Conservation (phyloP, 2,329 filamentous ascomycete genomes). For the Botryosphaeria dothidea region DNA sequence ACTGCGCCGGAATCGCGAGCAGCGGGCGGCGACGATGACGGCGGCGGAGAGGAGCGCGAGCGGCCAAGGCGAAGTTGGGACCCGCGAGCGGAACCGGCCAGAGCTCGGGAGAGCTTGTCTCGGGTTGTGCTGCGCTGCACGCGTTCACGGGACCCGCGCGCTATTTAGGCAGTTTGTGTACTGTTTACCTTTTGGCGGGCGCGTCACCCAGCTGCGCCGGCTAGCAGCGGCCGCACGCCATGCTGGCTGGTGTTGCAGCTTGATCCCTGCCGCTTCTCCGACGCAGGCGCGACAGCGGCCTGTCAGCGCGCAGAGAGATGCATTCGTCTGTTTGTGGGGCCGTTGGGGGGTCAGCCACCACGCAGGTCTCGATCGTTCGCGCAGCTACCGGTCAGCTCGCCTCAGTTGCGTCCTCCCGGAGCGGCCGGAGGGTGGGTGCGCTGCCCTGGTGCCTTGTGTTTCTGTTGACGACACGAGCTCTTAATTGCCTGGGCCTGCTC, state of each 20-base stretch:
- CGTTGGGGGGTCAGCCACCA: constrained; percentile 8
- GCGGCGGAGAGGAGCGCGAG: constrained; percentile 5
- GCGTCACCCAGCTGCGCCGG: constrained; percentile 16
- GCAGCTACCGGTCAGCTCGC: constrained; percentile 29
- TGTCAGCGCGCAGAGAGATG: constrained; percentile 33
- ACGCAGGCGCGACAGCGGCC: constrained; percentile 28
- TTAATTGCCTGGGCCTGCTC: not conserved
- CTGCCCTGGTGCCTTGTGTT: constrained; percentile 26
- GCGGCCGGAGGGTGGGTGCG: constrained; percentile 20
- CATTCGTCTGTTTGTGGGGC: constrained; percentile 28
- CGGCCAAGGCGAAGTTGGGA: constrained; percentile 4
- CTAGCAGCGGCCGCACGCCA: not conserved
- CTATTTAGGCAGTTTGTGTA: constrained; percentile 18
- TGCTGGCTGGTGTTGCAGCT: constrained; percentile 9
- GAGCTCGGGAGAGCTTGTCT: constrained; percentile 1
- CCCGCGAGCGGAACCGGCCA: constrained; percentile 9
- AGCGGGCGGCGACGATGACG: constrained; percentile 6
- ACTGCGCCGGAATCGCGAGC: not conserved
- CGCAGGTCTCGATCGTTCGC: constrained; percentile 12
- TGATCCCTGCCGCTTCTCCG: constrained; percentile 17
- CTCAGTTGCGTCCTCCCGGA: constrained; percentile 3
- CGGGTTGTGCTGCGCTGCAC: constrained; percentile 11
- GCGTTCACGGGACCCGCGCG: constrained; percentile 14
- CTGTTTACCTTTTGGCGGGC: constrained; percentile 19
- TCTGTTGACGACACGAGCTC: constrained; percentile 15